Conservation (phyloP, 768 basidiomycete genomes). For the Boletus subparvulus region DNA sequence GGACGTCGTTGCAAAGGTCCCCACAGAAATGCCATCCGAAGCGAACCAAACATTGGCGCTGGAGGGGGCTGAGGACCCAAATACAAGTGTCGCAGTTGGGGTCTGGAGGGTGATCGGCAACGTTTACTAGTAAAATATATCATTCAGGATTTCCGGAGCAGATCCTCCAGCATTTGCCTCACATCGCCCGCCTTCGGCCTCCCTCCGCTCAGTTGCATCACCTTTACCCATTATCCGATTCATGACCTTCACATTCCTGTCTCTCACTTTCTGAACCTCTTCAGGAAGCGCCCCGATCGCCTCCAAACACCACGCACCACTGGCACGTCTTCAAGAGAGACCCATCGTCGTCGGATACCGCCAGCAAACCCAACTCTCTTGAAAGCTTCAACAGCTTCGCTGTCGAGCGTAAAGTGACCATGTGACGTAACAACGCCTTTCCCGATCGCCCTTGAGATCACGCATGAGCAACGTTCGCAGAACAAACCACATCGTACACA, state of each 20-base stretch:
- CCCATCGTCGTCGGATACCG: constrained; percentile 34
- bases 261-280: constrained; percentile 62
- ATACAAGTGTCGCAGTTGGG: constrained; percentile 12
- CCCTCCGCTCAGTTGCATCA: constrained; percentile 80
- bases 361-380: constrained; percentile 46
- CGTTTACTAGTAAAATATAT: not conserved
- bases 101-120: not conserved
- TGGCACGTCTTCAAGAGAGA: constrained; percentile 49
- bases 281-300: constrained; percentile 65
- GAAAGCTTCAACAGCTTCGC: constrained; percentile 54
- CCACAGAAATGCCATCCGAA: no score
- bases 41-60: no score
- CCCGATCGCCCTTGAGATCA: constrained; percentile 67
- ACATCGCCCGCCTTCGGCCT: constrained; percentile 70
- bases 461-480: not conserved
- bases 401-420: constrained; percentile 49
- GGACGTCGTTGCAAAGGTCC: no score
- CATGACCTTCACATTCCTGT: constrained; percentile 79
- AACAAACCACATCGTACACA: constrained; percentile 26
- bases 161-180: constrained; percentile 47
- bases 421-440: constrained; percentile 70
- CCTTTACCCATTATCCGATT: constrained; percentile 41
- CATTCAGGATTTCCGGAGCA: constrained; percentile 32
- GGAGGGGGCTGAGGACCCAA: no score
- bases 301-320: no score